Evolutionary conservation across 1,284 basidiomycete genomes (phyloP).

Genomic region (Tranzscheliella williamsii): DNA sequence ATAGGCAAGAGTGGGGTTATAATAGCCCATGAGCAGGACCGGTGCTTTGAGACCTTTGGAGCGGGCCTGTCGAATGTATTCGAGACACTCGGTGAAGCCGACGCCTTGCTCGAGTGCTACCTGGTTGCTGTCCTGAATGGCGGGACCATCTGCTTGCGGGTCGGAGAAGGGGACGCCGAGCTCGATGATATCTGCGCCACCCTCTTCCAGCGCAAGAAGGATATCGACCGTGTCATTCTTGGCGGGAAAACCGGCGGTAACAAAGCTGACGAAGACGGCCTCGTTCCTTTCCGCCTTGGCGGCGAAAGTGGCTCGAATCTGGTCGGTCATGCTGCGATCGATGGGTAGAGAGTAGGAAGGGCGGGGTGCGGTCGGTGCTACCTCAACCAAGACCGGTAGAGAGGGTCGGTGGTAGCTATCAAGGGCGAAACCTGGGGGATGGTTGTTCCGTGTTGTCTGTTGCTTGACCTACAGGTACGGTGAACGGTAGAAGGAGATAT

Average conservation of each 20-base stretch:
- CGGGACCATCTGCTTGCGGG: slow-evolving; percentile 85
- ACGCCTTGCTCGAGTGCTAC: slow-evolving; percentile 54
- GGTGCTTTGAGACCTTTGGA: slow-evolving; percentile 79
- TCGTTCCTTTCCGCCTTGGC: slow-evolving; percentile 55
- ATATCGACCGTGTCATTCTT: slow-evolving; percentile 76
- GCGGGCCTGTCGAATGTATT: slow-evolving; percentile 78
- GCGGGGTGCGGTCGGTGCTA: too few relatives aligned
- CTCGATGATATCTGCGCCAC: slow-evolving; percentile 93
- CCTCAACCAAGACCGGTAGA: too few relatives aligned
- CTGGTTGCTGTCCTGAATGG: slow-evolving; percentile 84
- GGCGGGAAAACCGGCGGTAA: slow-evolving; percentile 58
- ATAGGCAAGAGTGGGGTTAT: slow-evolving; percentile 89
- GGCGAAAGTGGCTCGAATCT: slow-evolving; percentile 46
- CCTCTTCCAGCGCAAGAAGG: slow-evolving; percentile 85
- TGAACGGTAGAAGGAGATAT: too few relatives aligned
- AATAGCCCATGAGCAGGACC: slow-evolving; percentile 78
- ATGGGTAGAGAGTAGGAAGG: too few relatives aligned
- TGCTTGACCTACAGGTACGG: too few relatives aligned
- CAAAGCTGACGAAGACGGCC: slow-evolving; percentile 57
- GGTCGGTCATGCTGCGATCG: slow-evolving; percentile 50
- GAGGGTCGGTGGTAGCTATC: too few relatives aligned
- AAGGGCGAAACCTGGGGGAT: too few relatives aligned
- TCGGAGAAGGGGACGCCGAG: slow-evolving; percentile 93
- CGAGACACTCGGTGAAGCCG: slow-evolving; percentile 64
- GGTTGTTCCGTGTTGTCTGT: too few relatives aligned